A percentile compares a stretch with the other conserved stretches of the same genome.
Evolutionary conservation across 108 stramenopile species (phyloP).

Genomic region (Nannochloropsis gaditana): DNA sequence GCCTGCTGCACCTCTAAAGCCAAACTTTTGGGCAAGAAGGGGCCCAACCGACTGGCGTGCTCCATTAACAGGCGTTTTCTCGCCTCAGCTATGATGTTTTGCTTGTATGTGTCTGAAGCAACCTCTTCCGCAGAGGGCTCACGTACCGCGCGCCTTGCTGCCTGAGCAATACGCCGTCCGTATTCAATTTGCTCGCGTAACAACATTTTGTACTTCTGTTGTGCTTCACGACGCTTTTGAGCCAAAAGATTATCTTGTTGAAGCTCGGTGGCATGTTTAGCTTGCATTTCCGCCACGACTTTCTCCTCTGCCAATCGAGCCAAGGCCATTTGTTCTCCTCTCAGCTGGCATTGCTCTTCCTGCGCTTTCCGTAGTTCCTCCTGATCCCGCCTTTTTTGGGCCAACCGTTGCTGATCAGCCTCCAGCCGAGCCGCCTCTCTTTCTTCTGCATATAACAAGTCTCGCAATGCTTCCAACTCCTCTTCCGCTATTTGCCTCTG

Average conservation of each 20-base stretch:
- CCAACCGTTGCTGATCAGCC: background rate
- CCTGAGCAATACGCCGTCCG: background rate
- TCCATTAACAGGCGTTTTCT: constrained; percentile 9
- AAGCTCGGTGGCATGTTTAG: background rate
- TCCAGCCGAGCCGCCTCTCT: background rate
- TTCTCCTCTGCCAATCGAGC: background rate
- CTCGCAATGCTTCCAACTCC: background rate
- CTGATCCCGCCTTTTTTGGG: background rate
- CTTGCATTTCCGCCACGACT: constrained; percentile 1
- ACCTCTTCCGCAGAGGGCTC: background rate
- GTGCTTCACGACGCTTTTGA: background rate
- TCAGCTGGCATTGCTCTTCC: background rate
- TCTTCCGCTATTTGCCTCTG: constrained; percentile 9
- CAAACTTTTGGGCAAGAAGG: background rate
- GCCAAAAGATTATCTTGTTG: background rate
- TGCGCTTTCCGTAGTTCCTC: background rate
- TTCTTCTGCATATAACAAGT: background rate
- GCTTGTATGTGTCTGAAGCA: background rate
- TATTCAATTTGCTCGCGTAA: background rate
- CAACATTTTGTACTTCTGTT: background rate
- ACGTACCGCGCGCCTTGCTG: background rate
- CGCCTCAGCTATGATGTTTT: background rate
- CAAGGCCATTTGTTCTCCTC: background rate
- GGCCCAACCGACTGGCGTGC: background rate
- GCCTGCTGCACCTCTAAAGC: background rate